Base-by-base conservation (phyloP, 2,329 filamentous ascomycete genomes). In the Fonsecaea nubica region DNA sequence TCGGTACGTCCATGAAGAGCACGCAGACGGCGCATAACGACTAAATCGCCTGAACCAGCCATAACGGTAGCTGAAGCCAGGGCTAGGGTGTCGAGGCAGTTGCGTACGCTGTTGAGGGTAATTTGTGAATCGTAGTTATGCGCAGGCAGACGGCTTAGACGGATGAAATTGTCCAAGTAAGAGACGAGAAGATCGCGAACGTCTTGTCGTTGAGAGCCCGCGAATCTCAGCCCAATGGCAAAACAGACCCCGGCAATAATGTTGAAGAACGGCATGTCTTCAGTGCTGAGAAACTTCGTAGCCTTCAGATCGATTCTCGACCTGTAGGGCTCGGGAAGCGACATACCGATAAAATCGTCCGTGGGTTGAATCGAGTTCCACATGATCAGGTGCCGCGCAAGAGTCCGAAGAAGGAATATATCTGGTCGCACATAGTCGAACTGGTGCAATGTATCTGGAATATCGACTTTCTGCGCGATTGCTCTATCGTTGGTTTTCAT, bases 361-460 rank as follows among this genome's bases (percentile, higher is more conserved):
- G 84, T 88, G 0, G 92, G 89, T 65, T 89, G 83, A 59, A 99
- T 95, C 66, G 87, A 83, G 69, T 90, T 90, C 95, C 95, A 99
- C 80, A 98, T 87, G 71, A 99, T 97, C 45, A 99, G 77, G 76
- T 98, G 92, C 75, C 90, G 92, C 10, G 95, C 91, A 36, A 98
- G 84, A 0, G 94, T 97, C 18, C 95, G 89, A 10, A 99, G 84
- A 6, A 99, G 86, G 70, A 99, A 90, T 50, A 97, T 89, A 75
- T 99, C 95, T 0, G 95, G 95, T 2, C 95, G 89, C 18, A 98
- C 90, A 75, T 98, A 97, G 76, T 98, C 95, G 76, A 97, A 98
- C 72, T 98, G 93, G 38, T 95, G 85, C 32, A 91, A 81, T 0
- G 95, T 96, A 71, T 96, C 91, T 0, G 96, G 96, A 0, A 98